A percentile compares a stretch with the other conserved stretches of the same genome.
Conservation (phyloP, 1,139 yeast genomes). For the Diutina pseudorugosa region DNA sequence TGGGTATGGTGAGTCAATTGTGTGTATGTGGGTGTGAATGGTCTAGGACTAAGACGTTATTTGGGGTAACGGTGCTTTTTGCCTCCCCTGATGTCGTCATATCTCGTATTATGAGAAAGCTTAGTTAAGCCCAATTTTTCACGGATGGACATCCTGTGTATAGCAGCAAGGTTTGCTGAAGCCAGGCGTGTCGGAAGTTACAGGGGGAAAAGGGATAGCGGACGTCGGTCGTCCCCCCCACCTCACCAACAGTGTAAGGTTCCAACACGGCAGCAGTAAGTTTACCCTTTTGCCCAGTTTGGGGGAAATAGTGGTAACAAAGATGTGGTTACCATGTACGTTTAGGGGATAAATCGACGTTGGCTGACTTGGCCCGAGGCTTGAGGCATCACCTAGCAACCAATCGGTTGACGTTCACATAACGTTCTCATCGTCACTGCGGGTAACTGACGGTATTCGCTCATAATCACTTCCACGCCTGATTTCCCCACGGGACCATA, state of each 20-base stretch:
- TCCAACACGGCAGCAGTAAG: too few relatives aligned
- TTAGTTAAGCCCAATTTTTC: too few relatives aligned
- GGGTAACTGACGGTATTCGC: not conserved
- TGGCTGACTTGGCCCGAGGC: not conserved
- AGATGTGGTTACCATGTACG: not conserved
- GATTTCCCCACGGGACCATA: not conserved
- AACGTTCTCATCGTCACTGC: not conserved
- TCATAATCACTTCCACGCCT: not conserved
- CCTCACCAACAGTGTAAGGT: too few relatives aligned
- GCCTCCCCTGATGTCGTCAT: too few relatives aligned
- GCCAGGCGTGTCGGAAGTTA: not conserved
- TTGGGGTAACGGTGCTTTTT: too few relatives aligned
- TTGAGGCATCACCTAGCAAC: not conserved
- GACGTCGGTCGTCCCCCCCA: not conserved
- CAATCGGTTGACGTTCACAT: not conserved
- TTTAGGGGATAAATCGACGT: not conserved
- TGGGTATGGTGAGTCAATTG: too few relatives aligned
- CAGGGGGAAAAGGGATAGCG: not conserved
- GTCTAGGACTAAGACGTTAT: too few relatives aligned
- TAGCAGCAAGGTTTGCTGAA: not conserved
- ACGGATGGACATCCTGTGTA: not conserved
- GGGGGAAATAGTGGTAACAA: too few relatives aligned
- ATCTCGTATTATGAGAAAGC: too few relatives aligned
- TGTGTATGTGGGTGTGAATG: too few relatives aligned
- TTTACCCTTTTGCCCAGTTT: too few relatives aligned